Base-by-base conservation (phyloP, 805 yeast species). In the Nakazawaea wyomingensis region DNA sequence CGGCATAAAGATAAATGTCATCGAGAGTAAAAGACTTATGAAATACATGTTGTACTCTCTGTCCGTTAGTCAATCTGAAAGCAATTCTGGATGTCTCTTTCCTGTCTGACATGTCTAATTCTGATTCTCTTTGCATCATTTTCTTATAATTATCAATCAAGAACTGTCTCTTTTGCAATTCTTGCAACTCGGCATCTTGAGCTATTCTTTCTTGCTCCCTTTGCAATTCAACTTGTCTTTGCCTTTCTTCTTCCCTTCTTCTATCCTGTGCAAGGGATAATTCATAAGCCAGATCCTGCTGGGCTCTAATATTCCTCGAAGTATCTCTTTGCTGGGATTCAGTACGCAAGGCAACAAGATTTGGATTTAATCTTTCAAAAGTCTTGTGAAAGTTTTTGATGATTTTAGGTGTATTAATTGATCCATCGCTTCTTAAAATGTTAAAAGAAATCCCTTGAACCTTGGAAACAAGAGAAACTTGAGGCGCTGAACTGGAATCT, bases 231-330 rank as follows among this genome's bases (percentile, higher is more conserved):
- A 44, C 45, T 40, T 54, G 54, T 27, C 50, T 48, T 38, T 68
- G 58, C 47, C 64, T 56, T 50, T 69, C 68, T 39, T 65, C 66
- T 19, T 71, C 73, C 26, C 81, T 68, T 41, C 70, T 68, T 43
- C 80, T 71, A 62, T 90, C 98, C 28, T 76, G 69, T 14, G 74
- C 72, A 28, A 90, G 65, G 0, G 95, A 80, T 28, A 74, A 74
- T 54, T 82, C 80, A 62, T 80, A 89, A 17, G 93, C 88, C 35
- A 73, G 64, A 54, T 88, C 93, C 60, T 90, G 96, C 52, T 82
- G 82, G 47, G 72, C 71, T 40, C 85, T 71, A 27, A 87, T 65
- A 10, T 70, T 62, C 46, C 80, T 74, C 31, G 81, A 69, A 47
- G 76, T 55, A 32, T 78, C 81, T 37, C 74, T 69, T 39, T 81